phyloP scores from a whole-genome alignment of 768 basidiomycete genomes.

The Nidula microcarpa region DNA sequence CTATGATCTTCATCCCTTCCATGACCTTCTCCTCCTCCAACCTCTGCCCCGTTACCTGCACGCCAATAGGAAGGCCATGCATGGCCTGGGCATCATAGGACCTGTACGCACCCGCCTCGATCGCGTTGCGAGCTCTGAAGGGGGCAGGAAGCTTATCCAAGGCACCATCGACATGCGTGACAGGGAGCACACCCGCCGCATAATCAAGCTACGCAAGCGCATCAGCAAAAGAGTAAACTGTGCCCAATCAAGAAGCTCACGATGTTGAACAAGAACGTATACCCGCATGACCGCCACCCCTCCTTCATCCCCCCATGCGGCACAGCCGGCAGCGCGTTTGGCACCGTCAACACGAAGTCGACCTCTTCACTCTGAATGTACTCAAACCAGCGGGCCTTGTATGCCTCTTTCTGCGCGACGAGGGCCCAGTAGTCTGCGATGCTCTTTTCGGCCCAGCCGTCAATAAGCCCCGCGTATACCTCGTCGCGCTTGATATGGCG shows the following conservation, averaged over 20 bases:
- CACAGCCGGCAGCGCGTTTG: constrained; percentile 53
- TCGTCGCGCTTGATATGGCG: constrained; percentile 49
- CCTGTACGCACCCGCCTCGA: constrained; percentile 43
- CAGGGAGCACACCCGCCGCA: constrained; percentile 54
- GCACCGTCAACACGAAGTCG: constrained; percentile 59
- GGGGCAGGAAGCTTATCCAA: constrained; percentile 30
- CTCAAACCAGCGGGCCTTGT: constrained; percentile 38
- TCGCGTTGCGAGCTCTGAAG: constrained; percentile 35
- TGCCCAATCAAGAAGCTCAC: constrained; percentile 23
- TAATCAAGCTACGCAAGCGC: constrained; percentile 22
- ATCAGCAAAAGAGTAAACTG: not conserved
- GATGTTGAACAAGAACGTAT: constrained; percentile 62
- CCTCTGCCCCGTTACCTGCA: constrained; percentile 56
- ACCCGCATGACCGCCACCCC: constrained; percentile 50
- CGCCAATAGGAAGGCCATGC: constrained; percentile 57
- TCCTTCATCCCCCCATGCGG: constrained; percentile 51
- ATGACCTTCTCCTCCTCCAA: constrained; percentile 66
- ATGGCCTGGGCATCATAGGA: constrained; percentile 50
- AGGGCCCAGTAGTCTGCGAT: constrained; percentile 44
- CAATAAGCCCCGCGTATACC: constrained; percentile 50
- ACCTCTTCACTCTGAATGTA: constrained; percentile 36
- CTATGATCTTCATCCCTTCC: constrained; percentile 54
- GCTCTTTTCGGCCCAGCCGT: constrained; percentile 39
- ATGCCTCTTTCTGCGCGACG: constrained; percentile 42
- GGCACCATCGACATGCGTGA: constrained; percentile 46